phyloP scores from a whole-genome alignment of 2,329 filamentous ascomycete genomes.

The Colletotrichum chlorophyti region DNA sequence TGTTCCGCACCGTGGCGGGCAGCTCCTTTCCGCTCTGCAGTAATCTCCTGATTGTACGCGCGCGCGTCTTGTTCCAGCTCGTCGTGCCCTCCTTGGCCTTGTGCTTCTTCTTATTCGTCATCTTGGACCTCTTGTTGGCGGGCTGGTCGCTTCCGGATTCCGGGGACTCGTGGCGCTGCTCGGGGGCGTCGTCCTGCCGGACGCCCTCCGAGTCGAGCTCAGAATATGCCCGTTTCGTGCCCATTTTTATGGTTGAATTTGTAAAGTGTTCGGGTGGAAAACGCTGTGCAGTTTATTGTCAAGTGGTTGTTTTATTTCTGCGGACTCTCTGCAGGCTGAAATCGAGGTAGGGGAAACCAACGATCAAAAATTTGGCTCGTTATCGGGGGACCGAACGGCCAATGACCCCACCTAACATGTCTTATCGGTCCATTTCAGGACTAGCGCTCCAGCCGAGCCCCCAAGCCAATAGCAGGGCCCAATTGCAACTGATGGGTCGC shows the following conservation, averaged over 20 bases:
- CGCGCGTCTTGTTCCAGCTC: constrained; percentile 74
- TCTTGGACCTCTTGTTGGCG: constrained; percentile 42
- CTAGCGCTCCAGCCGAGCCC: not conserved
- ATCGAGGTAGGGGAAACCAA: too few relatives aligned
- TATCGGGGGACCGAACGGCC: constrained; percentile 20
- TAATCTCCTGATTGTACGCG: constrained; percentile 72
- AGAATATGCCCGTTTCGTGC: constrained; percentile 36
- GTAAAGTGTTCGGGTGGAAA: not conserved
- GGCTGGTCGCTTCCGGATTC: constrained; percentile 26
- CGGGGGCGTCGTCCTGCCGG: constrained; percentile 9
- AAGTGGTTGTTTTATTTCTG: not conserved
- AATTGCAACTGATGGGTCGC: constrained; percentile 24
- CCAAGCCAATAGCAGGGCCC: constrained; percentile 20
- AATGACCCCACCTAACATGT: constrained; percentile 10
- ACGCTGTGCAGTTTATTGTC: not conserved
- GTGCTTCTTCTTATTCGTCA: constrained; percentile 45
- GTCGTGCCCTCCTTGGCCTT: constrained; percentile 55
- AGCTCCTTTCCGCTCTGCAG: constrained; percentile 67
- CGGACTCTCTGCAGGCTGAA: not conserved
- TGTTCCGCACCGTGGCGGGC: constrained; percentile 70
- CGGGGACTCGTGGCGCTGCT: constrained; percentile 24
- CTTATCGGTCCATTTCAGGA: constrained; percentile 17
- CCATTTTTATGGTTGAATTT: constrained; percentile 32
- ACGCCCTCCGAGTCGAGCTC: constrained; percentile 27
- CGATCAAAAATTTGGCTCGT: constrained; percentile 29